Evolutionary conservation across 768 basidiomycete species (phyloP).

Genomic region (Dioszegia aurantiaca): DNA sequence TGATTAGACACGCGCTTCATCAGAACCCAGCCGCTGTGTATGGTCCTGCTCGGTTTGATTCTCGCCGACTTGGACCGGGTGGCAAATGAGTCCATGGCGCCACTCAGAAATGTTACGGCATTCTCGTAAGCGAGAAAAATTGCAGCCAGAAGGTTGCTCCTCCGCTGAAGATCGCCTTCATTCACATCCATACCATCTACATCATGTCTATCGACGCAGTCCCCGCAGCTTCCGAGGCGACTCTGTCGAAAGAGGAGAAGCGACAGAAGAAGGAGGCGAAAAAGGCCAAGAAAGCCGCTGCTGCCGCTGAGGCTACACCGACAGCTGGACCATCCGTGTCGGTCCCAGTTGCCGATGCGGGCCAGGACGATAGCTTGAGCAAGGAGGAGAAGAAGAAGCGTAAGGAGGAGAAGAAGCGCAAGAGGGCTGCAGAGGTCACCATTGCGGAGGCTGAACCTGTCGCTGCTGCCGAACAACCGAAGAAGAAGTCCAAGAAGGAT

Average conservation of each 20-base stretch:
- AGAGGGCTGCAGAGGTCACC: slow-evolving; percentile 19
- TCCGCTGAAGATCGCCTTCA: neutral
- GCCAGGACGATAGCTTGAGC: slow-evolving; percentile 16
- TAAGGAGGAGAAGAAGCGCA: slow-evolving; percentile 46
- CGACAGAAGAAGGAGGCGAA: slow-evolving; percentile 19
- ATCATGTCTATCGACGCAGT: slow-evolving; percentile 18
- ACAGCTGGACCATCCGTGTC: slow-evolving; percentile 8
- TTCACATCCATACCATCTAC: neutral
- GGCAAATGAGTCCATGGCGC: too few species aligned
- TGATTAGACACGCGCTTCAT: too few species aligned
- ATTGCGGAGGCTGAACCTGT: slow-evolving; percentile 5
- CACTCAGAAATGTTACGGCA: neutral
- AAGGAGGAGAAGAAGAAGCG: slow-evolving; percentile 52
- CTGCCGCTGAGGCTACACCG: neutral
- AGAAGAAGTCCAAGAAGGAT: slow-evolving; percentile 25
- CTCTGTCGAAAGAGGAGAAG: slow-evolving; percentile 21
- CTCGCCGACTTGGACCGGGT: too few species aligned
- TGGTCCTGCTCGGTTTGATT: too few species aligned
- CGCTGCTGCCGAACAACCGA: slow-evolving; percentile 1
- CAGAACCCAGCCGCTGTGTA: too few species aligned
- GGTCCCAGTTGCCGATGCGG: neutral
- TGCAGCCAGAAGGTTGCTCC: neutral
- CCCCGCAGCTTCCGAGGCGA: neutral
- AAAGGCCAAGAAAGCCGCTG: slow-evolving; percentile 14
- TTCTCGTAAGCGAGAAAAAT: neutral